A percentile compares a stretch with the other conserved stretches of the same genome.
phyloP scores from a whole-genome alignment of 2,329 filamentous ascomycete species.

The Cordyceps farinosa region DNA sequence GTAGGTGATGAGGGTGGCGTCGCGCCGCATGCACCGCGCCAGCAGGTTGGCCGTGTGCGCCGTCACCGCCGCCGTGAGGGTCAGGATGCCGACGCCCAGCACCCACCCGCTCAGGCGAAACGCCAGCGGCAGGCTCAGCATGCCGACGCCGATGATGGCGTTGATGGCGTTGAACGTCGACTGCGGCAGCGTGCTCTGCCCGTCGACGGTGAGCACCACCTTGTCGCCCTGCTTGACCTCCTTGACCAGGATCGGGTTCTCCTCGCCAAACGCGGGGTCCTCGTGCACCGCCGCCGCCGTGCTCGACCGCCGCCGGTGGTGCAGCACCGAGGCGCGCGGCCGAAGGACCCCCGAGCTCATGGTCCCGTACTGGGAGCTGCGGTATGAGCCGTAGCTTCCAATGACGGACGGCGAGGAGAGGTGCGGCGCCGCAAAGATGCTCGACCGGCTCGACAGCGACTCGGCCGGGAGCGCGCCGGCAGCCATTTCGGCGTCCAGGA shows the following conservation, averaged over 20 bases:
- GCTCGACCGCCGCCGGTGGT: constrained; percentile 32
- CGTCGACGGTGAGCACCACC: constrained; percentile 78
- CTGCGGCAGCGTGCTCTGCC: constrained; percentile 92
- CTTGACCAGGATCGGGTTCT: constrained; percentile 78
- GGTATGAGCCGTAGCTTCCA: constrained; percentile 63
- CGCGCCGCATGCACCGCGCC: constrained; percentile 83
- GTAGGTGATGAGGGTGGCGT: constrained; percentile 84
- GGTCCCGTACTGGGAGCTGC: constrained; percentile 51
- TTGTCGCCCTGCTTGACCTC: constrained; percentile 86
- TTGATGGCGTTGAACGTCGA: constrained; percentile 97
- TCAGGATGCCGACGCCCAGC: constrained; percentile 70
- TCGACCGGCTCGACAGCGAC: constrained; percentile 30
- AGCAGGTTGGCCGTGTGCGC: constrained; percentile 82
- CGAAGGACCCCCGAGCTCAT: constrained; percentile 36
- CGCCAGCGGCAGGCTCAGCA: constrained; percentile 84
- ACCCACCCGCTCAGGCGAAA: constrained; percentile 87
- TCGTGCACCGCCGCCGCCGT: constrained; percentile 31
- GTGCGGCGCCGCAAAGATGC: constrained; percentile 57
- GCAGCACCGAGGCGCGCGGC: constrained; percentile 44
- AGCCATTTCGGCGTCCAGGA: constrained; percentile 42
- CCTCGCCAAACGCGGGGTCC: constrained; percentile 50
- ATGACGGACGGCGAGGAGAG: constrained; percentile 66
- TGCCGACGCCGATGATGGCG: constrained; percentile 82
- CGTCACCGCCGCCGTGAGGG: constrained; percentile 71
- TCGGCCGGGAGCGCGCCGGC: constrained; percentile 20